Evolutionary conservation across 1,284 basidiomycete genomes (phyloP).

Genomic region (Melanopsichium pennsylvanicum): DNA sequence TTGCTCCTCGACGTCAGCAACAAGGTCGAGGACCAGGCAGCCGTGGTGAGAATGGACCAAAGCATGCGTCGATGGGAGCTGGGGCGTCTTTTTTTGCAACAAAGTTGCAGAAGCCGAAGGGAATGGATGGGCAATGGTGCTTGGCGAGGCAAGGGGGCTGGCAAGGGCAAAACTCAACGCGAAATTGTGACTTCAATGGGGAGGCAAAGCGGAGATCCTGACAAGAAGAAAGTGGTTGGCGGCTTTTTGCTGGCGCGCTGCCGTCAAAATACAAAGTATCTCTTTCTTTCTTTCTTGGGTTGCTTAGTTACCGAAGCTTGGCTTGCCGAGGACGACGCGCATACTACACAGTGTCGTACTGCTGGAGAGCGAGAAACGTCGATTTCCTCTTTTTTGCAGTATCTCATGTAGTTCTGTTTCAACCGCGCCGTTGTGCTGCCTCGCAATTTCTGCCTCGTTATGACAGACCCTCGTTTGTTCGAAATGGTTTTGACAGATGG

Average conservation of each 20-base stretch:
- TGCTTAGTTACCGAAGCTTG: conserved; percentile 1
- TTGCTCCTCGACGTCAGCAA: no score
- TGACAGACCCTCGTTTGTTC: background rate
- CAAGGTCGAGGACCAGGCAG: no score
- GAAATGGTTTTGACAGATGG: conserved; percentile 16
- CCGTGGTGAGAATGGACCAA: no score
- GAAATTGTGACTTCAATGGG: background rate
- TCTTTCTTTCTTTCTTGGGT: no score
- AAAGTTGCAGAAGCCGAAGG: no score
- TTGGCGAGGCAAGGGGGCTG: conserved; percentile 9
- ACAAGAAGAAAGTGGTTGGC: background rate
- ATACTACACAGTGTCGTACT: no score
- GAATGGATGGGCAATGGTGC: background rate
- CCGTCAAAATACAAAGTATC: background rate
- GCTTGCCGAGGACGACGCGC: conserved; percentile 7
- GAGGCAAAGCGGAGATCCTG: conserved; percentile 3
- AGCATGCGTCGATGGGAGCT: background rate
- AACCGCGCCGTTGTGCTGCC: no score
- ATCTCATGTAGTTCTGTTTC: no score
- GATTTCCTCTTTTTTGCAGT: background rate
- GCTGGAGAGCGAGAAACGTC: no score
- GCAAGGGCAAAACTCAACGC: conserved; percentile 1
- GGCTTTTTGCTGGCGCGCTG: background rate
- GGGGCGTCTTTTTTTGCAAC: no score
- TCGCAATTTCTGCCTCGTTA: background rate